These are phyloP conservation scores for Chytriomyces sp. DNA, from an alignment of 192 early-diverging fungal species.

Conservation along the genomic window DNA sequence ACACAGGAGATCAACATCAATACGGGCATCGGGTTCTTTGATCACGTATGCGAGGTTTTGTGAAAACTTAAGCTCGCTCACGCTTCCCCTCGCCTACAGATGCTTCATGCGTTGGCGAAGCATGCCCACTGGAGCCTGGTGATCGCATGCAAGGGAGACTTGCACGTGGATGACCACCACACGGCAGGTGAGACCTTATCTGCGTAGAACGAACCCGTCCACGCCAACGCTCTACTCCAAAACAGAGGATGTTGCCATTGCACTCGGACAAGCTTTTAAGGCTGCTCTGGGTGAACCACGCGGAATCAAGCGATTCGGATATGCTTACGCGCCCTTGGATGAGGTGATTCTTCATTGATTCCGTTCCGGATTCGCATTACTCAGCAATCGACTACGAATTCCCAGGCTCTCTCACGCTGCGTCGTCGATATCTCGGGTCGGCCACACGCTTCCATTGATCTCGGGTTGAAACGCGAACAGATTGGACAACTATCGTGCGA, in stretches of 20 bases:
- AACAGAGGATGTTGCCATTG: slow-evolving; percentile 88
- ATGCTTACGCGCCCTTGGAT: slow-evolving; percentile 94
- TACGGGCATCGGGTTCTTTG: slow-evolving; percentile 97
- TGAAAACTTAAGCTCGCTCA: background rate
- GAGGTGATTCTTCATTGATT: slow-evolving; percentile 51
- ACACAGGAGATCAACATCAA: slow-evolving; percentile 75
- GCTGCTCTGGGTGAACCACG: slow-evolving; percentile 87
- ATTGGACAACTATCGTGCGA: slow-evolving; percentile 90
- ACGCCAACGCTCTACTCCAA: background rate
- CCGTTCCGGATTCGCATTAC: slow-evolving; percentile 13
- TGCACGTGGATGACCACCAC: slow-evolving; percentile 99
- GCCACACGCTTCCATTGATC: slow-evolving; percentile 76
- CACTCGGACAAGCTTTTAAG: slow-evolving; percentile 91
- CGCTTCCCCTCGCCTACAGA: slow-evolving; percentile 51
- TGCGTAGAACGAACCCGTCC: background rate
- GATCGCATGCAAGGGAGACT: slow-evolving; percentile 85
- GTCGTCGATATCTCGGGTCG: slow-evolving; percentile 98
- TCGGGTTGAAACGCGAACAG: slow-evolving; percentile 90
- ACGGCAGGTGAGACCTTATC: slow-evolving; percentile 59
- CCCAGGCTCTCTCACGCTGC: slow-evolving; percentile 82
- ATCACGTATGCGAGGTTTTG: slow-evolving; percentile 70
- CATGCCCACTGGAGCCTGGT: slow-evolving; percentile 89
- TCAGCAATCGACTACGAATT: background rate
- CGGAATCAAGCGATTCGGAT: slow-evolving; percentile 92
- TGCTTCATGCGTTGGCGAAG: slow-evolving; percentile 97